phyloP scores from a whole-genome alignment of 2,329 filamentous ascomycete species.

The Colletotrichum cereale region DNA sequence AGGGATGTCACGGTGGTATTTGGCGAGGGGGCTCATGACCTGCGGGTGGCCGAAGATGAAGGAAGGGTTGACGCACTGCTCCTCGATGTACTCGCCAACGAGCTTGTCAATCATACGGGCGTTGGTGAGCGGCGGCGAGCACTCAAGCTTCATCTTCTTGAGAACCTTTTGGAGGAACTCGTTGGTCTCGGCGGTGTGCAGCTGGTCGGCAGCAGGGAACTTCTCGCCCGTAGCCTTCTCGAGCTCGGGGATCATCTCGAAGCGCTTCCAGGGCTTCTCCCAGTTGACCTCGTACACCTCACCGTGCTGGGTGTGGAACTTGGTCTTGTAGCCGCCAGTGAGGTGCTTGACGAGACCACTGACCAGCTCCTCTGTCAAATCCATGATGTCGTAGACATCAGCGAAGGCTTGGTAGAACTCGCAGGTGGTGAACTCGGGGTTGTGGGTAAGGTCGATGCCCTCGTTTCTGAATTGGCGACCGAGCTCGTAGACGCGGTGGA shows the following conservation, averaged over 20 bases:
- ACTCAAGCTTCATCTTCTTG: slow-evolving; percentile 92
- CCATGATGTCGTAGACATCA: slow-evolving; percentile 90
- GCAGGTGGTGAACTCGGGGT: slow-evolving; percentile 97
- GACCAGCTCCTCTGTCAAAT: slow-evolving; percentile 92
- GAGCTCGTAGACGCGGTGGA: slow-evolving; percentile 95
- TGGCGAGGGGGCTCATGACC: slow-evolving; percentile 82
- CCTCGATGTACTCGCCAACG: slow-evolving; percentile 93
- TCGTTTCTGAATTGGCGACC: slow-evolving; percentile 97
- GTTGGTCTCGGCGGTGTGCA: slow-evolving; percentile 91
- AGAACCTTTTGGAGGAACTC: slow-evolving; percentile 87
- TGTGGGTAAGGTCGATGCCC: slow-evolving; percentile 92
- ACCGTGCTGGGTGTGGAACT: slow-evolving; percentile 87
- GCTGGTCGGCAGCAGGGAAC: slow-evolving; percentile 89
- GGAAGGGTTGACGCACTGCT: slow-evolving; percentile 90
- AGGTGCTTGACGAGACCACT: slow-evolving; percentile 89
- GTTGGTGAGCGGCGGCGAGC: slow-evolving; percentile 90
- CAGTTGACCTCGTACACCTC: slow-evolving; percentile 95
- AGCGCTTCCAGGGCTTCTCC: slow-evolving; percentile 91
- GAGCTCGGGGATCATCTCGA: slow-evolving; percentile 95
- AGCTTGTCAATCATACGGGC: slow-evolving; percentile 97
- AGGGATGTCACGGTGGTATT: slow-evolving; percentile 85
- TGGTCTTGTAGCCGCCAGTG: slow-evolving; percentile 86
- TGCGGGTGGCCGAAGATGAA: slow-evolving; percentile 74
- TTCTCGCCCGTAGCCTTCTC: slow-evolving; percentile 92
- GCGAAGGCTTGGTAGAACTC: slow-evolving; percentile 98